phyloP scores from a whole-genome alignment of 108 stramenopile genomes.

The Skeletonema tropicum region DNA sequence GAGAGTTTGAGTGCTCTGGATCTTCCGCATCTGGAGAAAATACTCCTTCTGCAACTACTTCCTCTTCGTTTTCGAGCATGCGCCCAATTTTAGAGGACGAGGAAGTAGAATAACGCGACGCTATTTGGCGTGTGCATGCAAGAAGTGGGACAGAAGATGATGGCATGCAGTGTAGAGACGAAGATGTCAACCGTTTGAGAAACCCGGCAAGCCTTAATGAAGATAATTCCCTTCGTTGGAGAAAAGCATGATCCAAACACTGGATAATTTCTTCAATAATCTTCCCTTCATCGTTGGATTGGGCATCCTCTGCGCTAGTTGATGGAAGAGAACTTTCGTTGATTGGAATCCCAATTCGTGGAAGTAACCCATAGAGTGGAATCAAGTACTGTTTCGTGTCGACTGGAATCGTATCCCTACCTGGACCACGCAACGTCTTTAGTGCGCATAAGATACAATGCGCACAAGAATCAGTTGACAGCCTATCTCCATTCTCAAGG shows the following conservation, averaged over 20 bases:
- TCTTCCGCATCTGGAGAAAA: slow-evolving; percentile 73
- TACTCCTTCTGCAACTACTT: slow-evolving; percentile 77
- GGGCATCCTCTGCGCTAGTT: slow-evolving; percentile 8
- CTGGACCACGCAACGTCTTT: slow-evolving; percentile 86
- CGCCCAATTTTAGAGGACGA: slow-evolving; percentile 50
- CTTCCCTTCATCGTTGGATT: slow-evolving; percentile 29
- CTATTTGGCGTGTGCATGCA: slow-evolving; percentile 76
- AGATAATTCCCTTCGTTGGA: slow-evolving; percentile 81
- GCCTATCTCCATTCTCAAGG: slow-evolving; percentile 60
- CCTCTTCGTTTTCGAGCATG: slow-evolving; percentile 86
- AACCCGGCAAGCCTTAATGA: slow-evolving; percentile 77
- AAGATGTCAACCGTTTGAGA: slow-evolving; percentile 71
- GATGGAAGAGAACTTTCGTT: not conserved
- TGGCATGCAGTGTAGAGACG: slow-evolving; percentile 69
- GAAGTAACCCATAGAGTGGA: slow-evolving; percentile 76
- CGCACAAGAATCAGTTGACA: slow-evolving; percentile 77
- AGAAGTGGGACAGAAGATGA: slow-evolving; percentile 73
- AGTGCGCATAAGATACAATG: slow-evolving; percentile 84
- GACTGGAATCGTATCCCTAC: slow-evolving; percentile 71
- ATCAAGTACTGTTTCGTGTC: slow-evolving; percentile 86
- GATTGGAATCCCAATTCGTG: slow-evolving; percentile 25
- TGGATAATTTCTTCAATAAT: slow-evolving; percentile 57
- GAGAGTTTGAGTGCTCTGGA: slow-evolving; percentile 85
- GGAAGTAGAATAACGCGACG: slow-evolving; percentile 67
- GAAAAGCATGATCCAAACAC: slow-evolving; percentile 77